These are phyloP conservation scores for Fusarium palustre DNA, from an alignment of 2,329 filamentous ascomycete genomes.

Conservation along the genomic window DNA sequence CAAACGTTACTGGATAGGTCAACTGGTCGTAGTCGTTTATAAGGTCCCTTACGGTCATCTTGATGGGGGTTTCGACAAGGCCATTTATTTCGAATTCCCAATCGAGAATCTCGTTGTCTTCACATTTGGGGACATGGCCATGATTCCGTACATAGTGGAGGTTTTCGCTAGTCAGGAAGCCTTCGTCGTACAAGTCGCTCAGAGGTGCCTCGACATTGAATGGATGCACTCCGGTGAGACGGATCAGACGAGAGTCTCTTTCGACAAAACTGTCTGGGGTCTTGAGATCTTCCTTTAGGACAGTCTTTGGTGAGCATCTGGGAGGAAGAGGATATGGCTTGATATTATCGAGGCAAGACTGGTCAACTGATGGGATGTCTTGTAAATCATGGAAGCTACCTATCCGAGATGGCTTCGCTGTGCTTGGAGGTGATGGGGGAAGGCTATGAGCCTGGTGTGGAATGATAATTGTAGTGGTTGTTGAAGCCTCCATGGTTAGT, in stretches of 20 bases:
- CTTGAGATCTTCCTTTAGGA: conserved; percentile 80
- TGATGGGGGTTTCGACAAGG: conserved; percentile 81
- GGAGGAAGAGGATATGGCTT: conserved; percentile 75
- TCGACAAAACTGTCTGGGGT: conserved; percentile 87
- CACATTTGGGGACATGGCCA: conserved; percentile 81
- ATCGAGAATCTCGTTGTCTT: conserved; percentile 76
- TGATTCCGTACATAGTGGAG: conserved; percentile 95
- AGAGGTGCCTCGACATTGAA: conserved; percentile 92
- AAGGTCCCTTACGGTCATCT: conserved; percentile 77
- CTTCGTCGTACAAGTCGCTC: conserved; percentile 79
- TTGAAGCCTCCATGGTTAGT: conserved; percentile 38
- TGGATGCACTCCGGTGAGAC: conserved; percentile 88
- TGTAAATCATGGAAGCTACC: conserved; percentile 49
- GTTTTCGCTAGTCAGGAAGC: conserved; percentile 88
- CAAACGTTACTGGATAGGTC: conserved; percentile 87
- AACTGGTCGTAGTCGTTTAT: conserved; percentile 81
- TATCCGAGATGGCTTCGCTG: conserved; percentile 53
- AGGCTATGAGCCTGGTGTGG: conserved; percentile 36
- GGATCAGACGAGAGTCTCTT: conserved; percentile 83
- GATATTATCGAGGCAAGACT: conserved; percentile 17
- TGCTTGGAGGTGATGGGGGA: conserved; percentile 57
- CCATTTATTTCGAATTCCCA: conserved; percentile 90
- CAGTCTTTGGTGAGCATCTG: conserved; percentile 66
- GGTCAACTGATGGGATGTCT: conserved; percentile 34
- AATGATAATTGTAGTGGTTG: conserved; percentile 26